Evolutionary conservation across 2,329 filamentous ascomycete genomes (phyloP).

Genomic region (Parafenestella ontariensis): DNA sequence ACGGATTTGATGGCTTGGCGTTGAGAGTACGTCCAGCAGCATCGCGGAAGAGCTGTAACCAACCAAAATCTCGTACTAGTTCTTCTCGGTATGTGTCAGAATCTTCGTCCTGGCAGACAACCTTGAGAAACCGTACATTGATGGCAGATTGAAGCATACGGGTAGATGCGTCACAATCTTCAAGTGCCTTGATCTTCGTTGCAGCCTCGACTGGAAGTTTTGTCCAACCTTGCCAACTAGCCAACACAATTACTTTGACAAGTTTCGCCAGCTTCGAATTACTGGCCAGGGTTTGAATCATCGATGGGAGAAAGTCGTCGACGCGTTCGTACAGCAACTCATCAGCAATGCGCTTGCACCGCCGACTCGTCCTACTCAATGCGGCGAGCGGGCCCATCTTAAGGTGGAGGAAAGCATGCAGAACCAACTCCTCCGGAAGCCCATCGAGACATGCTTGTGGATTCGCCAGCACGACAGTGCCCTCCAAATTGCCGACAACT

Average conservation of each 20-base stretch:
- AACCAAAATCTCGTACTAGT: neutral
- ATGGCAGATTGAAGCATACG: neutral
- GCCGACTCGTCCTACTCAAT: constrained; percentile 4
- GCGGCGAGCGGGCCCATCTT: neutral
- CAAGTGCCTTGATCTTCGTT: no score
- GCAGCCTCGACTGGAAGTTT: neutral
- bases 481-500: neutral
- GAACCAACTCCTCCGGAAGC: constrained; percentile 12
- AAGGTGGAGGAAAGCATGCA: neutral
- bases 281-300: neutral
- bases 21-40: neutral
- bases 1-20: neutral
- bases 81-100: neutral
- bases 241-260: neutral
- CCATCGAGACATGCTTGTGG: constrained; percentile 6
- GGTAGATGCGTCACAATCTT: neutral
- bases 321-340: constrained; percentile 1
- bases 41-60: constrained; percentile 2
- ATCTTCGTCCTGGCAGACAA: neutral
- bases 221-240: neutral
- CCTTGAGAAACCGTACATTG: neutral
- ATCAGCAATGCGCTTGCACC: constrained; percentile 7
- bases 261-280: neutral
- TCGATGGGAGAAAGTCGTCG: neutral
- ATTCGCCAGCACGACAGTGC: neutral